Evolutionary conservation across 2,329 filamentous ascomycete genomes (phyloP), one percentile per base, ranked within the genome.

Genomic region (Talaromyces sp.): DNA sequence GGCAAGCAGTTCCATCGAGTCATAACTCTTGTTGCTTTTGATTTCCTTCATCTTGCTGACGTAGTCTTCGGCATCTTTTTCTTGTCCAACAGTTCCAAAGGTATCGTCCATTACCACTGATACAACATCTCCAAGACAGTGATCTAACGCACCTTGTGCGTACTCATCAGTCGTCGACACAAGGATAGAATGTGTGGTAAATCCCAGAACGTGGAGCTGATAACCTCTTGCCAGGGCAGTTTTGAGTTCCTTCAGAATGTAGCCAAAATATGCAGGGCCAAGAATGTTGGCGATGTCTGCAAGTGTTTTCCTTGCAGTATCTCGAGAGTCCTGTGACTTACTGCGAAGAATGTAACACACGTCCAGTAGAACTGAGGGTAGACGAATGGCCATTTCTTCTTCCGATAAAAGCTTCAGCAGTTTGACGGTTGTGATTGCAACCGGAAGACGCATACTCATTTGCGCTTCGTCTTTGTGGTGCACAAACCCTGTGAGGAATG

Each of bases 21-120:
- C 95, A 69, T 92, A 96, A 71, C 92, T 97, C 80, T 97, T 99
- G 80, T 90, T 97, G 74, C 90, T 94, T 79, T 96, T 97, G 60
- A 99, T 88, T 76, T 99, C 94, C 75, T 95, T 96, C 88, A 95
- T 97, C 74, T 93, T 90, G 72, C 87, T 96, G 59, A 89, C 88
- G 72, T 99, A 99, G 57, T 92, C 94, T 67, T 97, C 92, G 0
- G 93, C 93, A 68, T 99, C 94, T 75, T 99, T 99, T 71, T 99
- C 93, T 76, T 96, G 90, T 1, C 94, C 94, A 35, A 89, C 89
- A 6, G 87, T 85, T 31, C 95, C 95, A 70, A 99, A 99, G 12
- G 95, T 94, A 71, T 99, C 95, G 69, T 99, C 94, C 90, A 99
- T 94, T 64, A 97, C 88, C 50, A 99, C 85, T 1, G 85, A 83